Conservation (phyloP, 73 alveolate genomes). For the Tetrahymena borealis region DNA sequence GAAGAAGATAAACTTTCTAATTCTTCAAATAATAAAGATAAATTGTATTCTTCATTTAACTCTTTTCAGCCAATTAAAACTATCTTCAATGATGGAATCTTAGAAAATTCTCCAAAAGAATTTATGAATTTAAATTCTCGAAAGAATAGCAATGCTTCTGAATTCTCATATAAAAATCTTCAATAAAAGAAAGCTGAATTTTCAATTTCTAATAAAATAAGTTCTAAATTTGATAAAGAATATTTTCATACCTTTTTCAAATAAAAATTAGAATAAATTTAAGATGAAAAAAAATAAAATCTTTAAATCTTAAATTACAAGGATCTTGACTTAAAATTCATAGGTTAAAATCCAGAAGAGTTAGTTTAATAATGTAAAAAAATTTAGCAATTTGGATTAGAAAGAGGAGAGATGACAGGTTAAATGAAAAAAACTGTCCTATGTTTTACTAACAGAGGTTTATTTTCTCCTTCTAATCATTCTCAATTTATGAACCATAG, state of each 20-base stretch:
- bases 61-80: no score
- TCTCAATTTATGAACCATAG: not conserved
- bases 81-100: not conserved
- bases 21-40: no score
- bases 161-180: not conserved
- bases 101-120: not conserved
- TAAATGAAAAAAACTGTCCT: not conserved
- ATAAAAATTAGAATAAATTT: not conserved
- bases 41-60: no score
- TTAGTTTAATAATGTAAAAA: not conserved
- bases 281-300: not conserved
- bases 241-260: not conserved
- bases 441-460: not conserved
- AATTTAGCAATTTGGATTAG: not conserved
- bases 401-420: not conserved
- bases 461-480: not conserved
- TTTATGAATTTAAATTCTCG: not conserved
- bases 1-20: no score
- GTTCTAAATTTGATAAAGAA: not conserved
- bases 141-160: not conserved
- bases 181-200: not conserved
- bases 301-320: not conserved
- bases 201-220: not conserved
- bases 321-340: not conserved
- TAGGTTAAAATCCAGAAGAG: not conserved